These are phyloP conservation scores for Colletotrichum sp. DNA, from an alignment of 2,329 filamentous ascomycete genomes.

Conservation along the genomic window DNA sequence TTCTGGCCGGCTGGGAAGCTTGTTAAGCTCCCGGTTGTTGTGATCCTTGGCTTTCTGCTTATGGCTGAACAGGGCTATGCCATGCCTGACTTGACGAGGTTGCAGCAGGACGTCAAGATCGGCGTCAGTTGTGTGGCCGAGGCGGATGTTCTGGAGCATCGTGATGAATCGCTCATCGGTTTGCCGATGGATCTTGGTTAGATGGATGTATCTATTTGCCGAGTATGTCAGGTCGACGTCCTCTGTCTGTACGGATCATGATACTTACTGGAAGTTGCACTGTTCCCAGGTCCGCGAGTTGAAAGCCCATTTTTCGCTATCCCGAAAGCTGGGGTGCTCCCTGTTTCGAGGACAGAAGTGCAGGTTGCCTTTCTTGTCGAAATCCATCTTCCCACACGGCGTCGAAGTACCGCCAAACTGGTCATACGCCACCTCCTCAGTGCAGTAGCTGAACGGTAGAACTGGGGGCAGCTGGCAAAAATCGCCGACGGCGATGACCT, in stretches of 20 bases:
- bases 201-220: slow-evolving; percentile 45
- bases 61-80: not conserved
- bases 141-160: slow-evolving; percentile 60
- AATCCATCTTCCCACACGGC: not conserved
- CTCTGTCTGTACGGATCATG: not conserved
- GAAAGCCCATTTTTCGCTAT: slow-evolving; percentile 67
- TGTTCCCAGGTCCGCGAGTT: slow-evolving; percentile 58
- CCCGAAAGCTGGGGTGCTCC: slow-evolving; percentile 18
- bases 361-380: not conserved
- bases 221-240: not conserved
- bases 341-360: not conserved
- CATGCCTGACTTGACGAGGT: slow-evolving; percentile 40
- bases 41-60: not conserved
- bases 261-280: slow-evolving; percentile 48
- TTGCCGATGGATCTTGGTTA: slow-evolving; percentile 63
- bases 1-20: not conserved
- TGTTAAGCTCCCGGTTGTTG: not conserved
- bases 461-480: slow-evolving; percentile 2
- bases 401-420: not conserved
- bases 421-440: not conserved
- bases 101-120: slow-evolving; percentile 48
- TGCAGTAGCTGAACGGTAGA: not conserved
- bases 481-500: slow-evolving; percentile 2
- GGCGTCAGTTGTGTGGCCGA: slow-evolving; percentile 43
- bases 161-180: slow-evolving; percentile 56